A percentile compares a stretch with the other conserved stretches of the same genome.
These are phyloP conservation scores for Casuarina cunninghamiana DNA, from an alignment of 306 rosid genomes.

Conservation along the genomic window DNA sequence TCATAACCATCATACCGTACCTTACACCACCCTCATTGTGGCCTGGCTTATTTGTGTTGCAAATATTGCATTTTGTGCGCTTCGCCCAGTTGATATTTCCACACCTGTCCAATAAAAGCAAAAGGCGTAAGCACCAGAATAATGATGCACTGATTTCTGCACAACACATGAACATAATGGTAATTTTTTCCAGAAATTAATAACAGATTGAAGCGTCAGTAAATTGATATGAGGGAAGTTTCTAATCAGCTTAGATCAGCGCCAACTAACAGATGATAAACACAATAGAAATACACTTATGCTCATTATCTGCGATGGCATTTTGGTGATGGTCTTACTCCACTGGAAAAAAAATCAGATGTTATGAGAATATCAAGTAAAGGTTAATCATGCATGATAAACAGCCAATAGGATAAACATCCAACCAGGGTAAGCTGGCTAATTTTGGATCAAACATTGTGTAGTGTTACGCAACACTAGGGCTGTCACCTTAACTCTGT, in stretches of 20 bases:
- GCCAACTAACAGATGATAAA: not conserved
- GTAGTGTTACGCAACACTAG: not conserved
- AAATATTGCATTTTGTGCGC: constrained; percentile 90
- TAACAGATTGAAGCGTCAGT: not conserved
- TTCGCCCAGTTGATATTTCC: constrained; percentile 99
- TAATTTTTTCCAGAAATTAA: not conserved
- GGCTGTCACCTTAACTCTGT: too few species aligned
- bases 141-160: constrained; percentile 2
- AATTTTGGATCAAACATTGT: not conserved
- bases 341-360: not conserved
- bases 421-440: not conserved
- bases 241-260: not conserved
- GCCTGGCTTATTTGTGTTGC: constrained; percentile 98
- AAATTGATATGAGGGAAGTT: not conserved
- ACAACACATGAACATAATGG: not conserved
- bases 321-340: not conserved
- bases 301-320: not conserved
- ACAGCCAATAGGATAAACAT: constrained; percentile 17
- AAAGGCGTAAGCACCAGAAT: constrained; percentile 19
- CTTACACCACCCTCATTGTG: constrained; percentile 96
- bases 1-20: constrained; percentile 41
- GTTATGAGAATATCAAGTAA: not conserved
- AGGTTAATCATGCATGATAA: constrained; percentile 14
- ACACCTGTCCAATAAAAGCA: constrained; percentile 62
- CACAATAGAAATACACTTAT: not conserved